Conservation (phyloP, 192 early-diverging fungal species). For the Backusella psychrophila region DNA sequence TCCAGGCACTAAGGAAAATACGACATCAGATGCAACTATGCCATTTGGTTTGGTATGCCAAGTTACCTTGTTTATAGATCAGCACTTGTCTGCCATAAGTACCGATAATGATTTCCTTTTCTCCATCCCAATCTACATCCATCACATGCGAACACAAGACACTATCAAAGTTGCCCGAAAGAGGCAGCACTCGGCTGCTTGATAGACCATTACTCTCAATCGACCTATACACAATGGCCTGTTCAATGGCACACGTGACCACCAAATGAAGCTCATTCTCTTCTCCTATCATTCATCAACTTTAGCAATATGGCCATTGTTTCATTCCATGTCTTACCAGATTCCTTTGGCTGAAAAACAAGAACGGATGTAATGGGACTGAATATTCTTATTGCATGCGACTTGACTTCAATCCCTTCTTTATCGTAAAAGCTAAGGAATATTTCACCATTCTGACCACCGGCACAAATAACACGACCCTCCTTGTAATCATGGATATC, state of each 20-base stretch:
- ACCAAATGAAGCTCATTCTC: constrained; percentile 43
- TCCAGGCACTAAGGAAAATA: constrained; percentile 7
- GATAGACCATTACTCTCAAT: constrained; percentile 39
- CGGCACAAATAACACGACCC: constrained; percentile 29
- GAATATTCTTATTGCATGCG: constrained; percentile 28
- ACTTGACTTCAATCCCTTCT: constrained; percentile 21
- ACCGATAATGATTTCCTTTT: constrained; percentile 51
- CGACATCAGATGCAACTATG: neutral
- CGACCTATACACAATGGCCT: constrained; percentile 50
- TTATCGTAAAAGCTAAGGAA: constrained; percentile 30
- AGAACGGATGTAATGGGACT: constrained; percentile 37
- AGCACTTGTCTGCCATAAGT: constrained; percentile 59
- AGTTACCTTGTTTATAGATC: constrained; percentile 50
- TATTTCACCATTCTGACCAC: constrained; percentile 37
- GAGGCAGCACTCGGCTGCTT: constrained; percentile 39
- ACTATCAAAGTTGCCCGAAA: constrained; percentile 54
- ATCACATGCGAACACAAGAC: constrained; percentile 52
- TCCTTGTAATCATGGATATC: constrained; percentile 23
- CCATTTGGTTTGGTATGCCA: neutral
- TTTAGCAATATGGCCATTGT: too few relatives aligned
- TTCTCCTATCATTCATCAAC: neutral
- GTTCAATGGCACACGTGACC: constrained; percentile 57
- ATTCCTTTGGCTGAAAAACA: constrained; percentile 22
- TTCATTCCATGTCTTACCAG: neutral
- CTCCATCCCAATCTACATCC: constrained; percentile 63